Base-by-base conservation (phyloP, 192 early-diverging fungal genomes). In the Podila verticillata region DNA sequence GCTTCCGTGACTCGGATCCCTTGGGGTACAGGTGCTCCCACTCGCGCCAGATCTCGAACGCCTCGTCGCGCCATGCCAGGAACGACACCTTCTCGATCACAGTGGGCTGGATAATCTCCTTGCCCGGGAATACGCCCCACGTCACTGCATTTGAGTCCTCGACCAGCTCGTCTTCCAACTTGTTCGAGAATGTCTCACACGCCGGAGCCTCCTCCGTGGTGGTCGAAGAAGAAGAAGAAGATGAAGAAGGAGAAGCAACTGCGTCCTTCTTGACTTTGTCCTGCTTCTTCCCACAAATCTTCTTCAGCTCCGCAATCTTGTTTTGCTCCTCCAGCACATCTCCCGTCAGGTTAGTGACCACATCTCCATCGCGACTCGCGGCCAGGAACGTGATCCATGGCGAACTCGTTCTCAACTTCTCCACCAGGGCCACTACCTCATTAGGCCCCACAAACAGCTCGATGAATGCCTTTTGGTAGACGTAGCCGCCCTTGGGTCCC, bases 51-150 rank as follows among this genome's bases (percentile, higher is more conserved):
- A 96, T 88, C 61, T 87, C 89, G 83, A 90, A 95, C 0, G 94
- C 94, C 75, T 96, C 95, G 34, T 94, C 92, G 67, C 92, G 93
- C 95, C 95, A 96, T 1, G 95, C 90, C 72, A 93, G 79, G 80
- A 96, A 96, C 48, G 85, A 88, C 22, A 83, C 85, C 62, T 86
- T 72, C 34, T 95, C 94, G 44, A 96, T 94, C 36, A 96, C 86
- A 7, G 95, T 96, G 4, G 94, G 91, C 70, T 96, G 95, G 48
- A 96, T 85, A 73, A 96, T 94, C 74, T 96, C 95, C 65, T 94
- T 93, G 26, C 94, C 95, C 7, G 94, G 93, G 84, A 96, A 96
- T 20, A 96, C 95, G 44, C 95, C 95, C 95, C 95, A 96, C 2
- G 95, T 96, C 22, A 96, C 92, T 6, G 93, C 95, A 81, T 93